Evolutionary conservation across 2,329 filamentous ascomycete genomes (phyloP), one percentile per base, ranked within the genome.

Genomic region (Verticillium nubilum): DNA sequence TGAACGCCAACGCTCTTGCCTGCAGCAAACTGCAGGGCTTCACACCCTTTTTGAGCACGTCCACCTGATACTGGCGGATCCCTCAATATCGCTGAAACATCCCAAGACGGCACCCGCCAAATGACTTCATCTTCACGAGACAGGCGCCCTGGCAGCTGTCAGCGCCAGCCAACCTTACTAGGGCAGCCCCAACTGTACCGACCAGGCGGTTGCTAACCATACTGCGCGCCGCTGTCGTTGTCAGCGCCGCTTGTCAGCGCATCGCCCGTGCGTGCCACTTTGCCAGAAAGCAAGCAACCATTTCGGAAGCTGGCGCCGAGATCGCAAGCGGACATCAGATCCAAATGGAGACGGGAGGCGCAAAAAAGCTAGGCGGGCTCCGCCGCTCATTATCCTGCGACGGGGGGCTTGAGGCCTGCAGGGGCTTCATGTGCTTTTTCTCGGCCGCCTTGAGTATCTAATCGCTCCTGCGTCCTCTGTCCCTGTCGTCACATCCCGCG

Each of bases 71-170:
- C 54, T 55, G 42, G 59, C 58, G 62, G 62, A 57, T 60, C 62
- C 31, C 37, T 54, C 58, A 63, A 63, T 63, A 62, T 63, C 56
- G 29, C 60, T 63, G 62, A 63, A 63, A 63, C 62, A 52, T 57
- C 57, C 60, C 57, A 55, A 52, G 54, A 59, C 50, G 42, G 54
- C 42, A 59, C 58, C 37, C 42, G 57, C 60, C 58, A 63, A 60
- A 63, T 63, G 60, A 62, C 60, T 60, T 60, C 58, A 59, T 58
- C 60, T 56, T 53, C 26, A 23, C 52, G 29, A 28, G 31, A 25
- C 33, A 56, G 33, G 33, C 25, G 33, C 54, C 26, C 33, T 42
- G 54, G 54, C 54, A 29, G n/a, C 29, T 31, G 52, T 27, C 23
- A 53, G 54, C 37, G 52, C 31, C 26, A 35, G 33, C 37, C 19